phyloP scores from a whole-genome alignment of 495 filamentous ascomycete species.

The Penicillium bovifimosum region DNA sequence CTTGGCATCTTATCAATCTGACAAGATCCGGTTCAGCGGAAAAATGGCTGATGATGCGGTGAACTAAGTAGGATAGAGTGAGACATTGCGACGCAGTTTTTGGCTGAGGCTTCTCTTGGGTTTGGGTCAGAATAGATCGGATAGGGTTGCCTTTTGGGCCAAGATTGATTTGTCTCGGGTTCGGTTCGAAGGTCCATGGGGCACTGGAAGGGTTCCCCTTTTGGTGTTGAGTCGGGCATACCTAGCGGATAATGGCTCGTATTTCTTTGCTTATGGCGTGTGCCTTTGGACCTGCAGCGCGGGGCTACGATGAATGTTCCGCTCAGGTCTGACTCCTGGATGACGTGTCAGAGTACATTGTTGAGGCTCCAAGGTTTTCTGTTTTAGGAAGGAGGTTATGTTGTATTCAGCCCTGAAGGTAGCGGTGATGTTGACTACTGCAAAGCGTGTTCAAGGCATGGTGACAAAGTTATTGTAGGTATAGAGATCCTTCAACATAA shows the following conservation, averaged over 20 bases:
- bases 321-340: background rate
- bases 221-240: no score
- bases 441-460: no score
- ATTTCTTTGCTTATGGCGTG: background rate
- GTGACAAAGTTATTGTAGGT: background rate
- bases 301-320: background rate
- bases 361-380: no score
- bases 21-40: background rate
- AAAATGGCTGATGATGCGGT: background rate
- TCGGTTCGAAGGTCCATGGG: background rate
- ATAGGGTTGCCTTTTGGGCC: background rate
- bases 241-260: background rate
- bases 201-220: background rate
- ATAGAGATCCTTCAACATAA: background rate
- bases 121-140: background rate
- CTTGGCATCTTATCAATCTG: background rate
- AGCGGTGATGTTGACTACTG: no score
- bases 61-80: background rate
- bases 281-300: background rate
- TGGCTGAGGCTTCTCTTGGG: background rate
- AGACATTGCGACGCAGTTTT: background rate
- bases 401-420: background rate
- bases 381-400: background rate
- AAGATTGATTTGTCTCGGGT: background rate
- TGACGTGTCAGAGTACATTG: background rate